phyloP scores from a whole-genome alignment of 768 basidiomycete genomes.

The Russula earlei region DNA sequence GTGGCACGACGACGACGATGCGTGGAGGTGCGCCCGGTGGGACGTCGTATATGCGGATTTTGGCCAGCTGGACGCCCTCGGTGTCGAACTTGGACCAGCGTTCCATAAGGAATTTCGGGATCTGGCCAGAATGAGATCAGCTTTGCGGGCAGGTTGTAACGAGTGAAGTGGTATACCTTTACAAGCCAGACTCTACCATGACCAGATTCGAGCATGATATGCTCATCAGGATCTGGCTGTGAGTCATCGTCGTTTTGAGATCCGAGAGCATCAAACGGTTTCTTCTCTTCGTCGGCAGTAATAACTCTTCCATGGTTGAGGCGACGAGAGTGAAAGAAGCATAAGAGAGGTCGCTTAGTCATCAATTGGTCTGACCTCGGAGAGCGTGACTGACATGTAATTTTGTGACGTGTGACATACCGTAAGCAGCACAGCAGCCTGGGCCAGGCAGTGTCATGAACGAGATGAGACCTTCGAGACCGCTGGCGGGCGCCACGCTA shows the following conservation, averaged over 20 bases:
- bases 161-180: slow-evolving; percentile 56
- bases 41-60: slow-evolving; percentile 65
- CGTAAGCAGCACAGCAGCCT: no score
- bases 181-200: slow-evolving; percentile 78
- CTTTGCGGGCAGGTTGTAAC: not conserved
- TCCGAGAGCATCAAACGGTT: slow-evolving; percentile 51
- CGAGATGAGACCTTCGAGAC: not conserved
- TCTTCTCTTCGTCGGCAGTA: slow-evolving; percentile 58
- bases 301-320: no score
- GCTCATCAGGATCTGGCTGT: slow-evolving; percentile 74
- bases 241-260: slow-evolving; percentile 45
- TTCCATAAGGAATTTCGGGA: slow-evolving; percentile 80
- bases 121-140: slow-evolving; percentile 32
- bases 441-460: no score
- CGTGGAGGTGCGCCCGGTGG: slow-evolving; percentile 37
- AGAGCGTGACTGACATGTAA: not conserved
- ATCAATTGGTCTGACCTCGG: no score
- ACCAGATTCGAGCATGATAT: slow-evolving; percentile 62
- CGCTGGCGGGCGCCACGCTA: not conserved
- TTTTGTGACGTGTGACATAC: not conserved
- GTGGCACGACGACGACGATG: slow-evolving; percentile 59
- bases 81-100: slow-evolving; percentile 70
- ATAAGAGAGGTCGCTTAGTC: no score
- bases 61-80: slow-evolving; percentile 75
- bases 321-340: no score